Evolutionary conservation across 2,329 filamentous ascomycete species (phyloP).

Genomic region (Talaromyces albobiverticillius): DNA sequence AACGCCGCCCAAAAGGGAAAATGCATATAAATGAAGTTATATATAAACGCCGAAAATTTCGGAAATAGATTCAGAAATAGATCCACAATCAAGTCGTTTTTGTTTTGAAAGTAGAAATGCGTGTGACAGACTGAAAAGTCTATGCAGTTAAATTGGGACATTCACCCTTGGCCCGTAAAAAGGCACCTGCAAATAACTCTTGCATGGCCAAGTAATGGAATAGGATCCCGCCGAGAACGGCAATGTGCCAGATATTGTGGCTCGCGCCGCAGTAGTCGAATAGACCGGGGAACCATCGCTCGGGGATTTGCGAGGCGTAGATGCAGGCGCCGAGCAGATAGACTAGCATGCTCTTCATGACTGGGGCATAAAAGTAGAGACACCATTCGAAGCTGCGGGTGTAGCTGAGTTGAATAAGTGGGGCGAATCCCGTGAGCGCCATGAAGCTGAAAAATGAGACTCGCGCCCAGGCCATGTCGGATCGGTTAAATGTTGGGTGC

Average conservation of each 20-base stretch:
- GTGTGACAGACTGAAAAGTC: too few species aligned
- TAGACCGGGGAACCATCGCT: slow-evolving; percentile 85
- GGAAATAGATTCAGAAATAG: too few species aligned
- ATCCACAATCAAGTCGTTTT: too few species aligned
- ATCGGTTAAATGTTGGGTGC: slow-evolving; percentile 91
- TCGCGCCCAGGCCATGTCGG: slow-evolving; percentile 88
- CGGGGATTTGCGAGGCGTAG: slow-evolving; percentile 89
- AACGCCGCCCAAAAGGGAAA: too few species aligned
- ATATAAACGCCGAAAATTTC: too few species aligned
- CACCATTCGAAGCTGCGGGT: slow-evolving; percentile 78
- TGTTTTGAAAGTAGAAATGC: too few species aligned
- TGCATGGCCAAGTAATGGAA: slow-evolving; percentile 98
- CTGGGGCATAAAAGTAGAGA: slow-evolving; percentile 83
- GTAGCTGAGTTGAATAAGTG: slow-evolving; percentile 76
- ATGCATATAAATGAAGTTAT: too few species aligned
- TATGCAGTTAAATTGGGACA: slow-evolving; percentile 24
- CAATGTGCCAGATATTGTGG: slow-evolving; percentile 97
- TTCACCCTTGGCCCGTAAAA: slow-evolving; percentile 60
- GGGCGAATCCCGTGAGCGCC: slow-evolving; percentile 82
- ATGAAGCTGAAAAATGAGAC: slow-evolving; percentile 90
- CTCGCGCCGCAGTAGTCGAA: slow-evolving; percentile 95
- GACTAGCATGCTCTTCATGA: slow-evolving; percentile 79
- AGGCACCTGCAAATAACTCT: slow-evolving; percentile 80
- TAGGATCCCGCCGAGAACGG: slow-evolving; percentile 90
- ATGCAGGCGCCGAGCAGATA: slow-evolving; percentile 82